Percentiles rank a stretch among this genome's conserved stretches.
phyloP scores from a whole-genome alignment of 164 flowering plant species.

The Warburgia ugandensis region DNA sequence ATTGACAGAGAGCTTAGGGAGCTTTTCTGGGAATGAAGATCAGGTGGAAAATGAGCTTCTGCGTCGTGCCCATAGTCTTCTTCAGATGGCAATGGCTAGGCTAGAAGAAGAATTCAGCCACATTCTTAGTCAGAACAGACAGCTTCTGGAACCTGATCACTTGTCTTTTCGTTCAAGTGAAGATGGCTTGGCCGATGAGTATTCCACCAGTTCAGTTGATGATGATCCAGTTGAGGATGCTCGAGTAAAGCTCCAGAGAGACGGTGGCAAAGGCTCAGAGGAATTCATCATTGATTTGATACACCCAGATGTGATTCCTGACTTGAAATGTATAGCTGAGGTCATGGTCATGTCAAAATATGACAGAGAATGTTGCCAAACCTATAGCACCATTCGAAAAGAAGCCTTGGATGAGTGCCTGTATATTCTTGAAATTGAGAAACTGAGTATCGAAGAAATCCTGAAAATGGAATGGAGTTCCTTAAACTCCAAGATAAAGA shows the following conservation, averaged over 20 bases:
- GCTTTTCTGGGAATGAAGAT: slow-evolving; percentile 17
- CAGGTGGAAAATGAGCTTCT: slow-evolving; percentile 24
- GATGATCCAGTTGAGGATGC: slow-evolving; percentile 46
- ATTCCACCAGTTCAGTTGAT: slow-evolving; percentile 34
- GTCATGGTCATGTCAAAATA: slow-evolving; percentile 54
- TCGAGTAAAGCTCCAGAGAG: slow-evolving; percentile 22
- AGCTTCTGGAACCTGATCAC: slow-evolving; percentile 61
- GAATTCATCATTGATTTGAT: slow-evolving; percentile 57
- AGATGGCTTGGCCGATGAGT: slow-evolving; percentile 37
- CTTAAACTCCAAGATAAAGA: slow-evolving; percentile 50
- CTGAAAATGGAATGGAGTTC: slow-evolving; percentile 62
- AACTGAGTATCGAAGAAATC: slow-evolving; percentile 77
- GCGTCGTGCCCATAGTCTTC: slow-evolving; percentile 44
- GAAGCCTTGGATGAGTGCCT: slow-evolving; percentile 75
- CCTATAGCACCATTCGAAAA: slow-evolving; percentile 42
- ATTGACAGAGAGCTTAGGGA: slow-evolving; percentile 40
- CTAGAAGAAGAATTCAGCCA: slow-evolving; percentile 70
- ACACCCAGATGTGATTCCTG: slow-evolving; percentile 45
- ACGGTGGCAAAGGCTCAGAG: slow-evolving; percentile 38
- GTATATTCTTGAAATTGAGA: slow-evolving; percentile 59
- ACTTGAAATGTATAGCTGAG: slow-evolving; percentile 54
- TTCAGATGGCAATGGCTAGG: slow-evolving; percentile 69
- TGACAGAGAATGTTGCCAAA: slow-evolving; percentile 64
- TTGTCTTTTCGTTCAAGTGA: slow-evolving; percentile 66
- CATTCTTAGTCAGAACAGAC: slow-evolving; percentile 53